Evolutionary conservation across 2,329 filamentous ascomycete genomes (phyloP).

Genomic region (Fusarium ambrosium): DNA sequence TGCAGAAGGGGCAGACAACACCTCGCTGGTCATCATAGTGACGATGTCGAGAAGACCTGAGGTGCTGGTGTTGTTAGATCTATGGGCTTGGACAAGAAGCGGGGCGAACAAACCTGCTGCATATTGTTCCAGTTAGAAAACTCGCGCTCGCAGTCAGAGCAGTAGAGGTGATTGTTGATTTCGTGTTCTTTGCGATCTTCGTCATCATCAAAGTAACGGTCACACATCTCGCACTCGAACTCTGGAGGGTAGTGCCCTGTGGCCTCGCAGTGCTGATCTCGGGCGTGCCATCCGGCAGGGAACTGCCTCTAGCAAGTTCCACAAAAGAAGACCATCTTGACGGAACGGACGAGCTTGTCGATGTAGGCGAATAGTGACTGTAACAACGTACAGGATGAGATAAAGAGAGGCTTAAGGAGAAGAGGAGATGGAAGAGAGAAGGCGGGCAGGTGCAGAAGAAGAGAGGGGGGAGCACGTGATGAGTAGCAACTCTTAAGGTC

Average conservation of each 20-base stretch:
- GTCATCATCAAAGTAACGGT: constrained; percentile 28
- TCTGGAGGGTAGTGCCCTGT: constrained; percentile 40
- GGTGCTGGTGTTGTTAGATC: constrained; percentile 9
- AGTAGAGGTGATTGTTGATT: constrained; percentile 48
- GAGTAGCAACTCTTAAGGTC: not conserved
- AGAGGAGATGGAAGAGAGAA: not conserved
- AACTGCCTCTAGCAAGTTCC: constrained; percentile 46
- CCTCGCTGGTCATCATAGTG: not conserved
- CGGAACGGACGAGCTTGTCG: not conserved
- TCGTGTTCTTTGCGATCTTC: constrained; percentile 42
- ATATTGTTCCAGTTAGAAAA: constrained; percentile 7
- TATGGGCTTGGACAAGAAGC: not conserved
- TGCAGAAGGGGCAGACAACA: constrained; percentile 69
- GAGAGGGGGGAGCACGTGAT: not conserved
- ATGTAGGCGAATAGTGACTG: not conserved
- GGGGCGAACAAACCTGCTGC: not conserved
- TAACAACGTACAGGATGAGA: not conserved
- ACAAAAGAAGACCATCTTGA: constrained; percentile 37
- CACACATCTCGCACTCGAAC: constrained; percentile 47
- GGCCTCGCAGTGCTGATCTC: constrained; percentile 44
- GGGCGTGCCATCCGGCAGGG: constrained; percentile 34
- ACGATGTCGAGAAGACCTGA: not conserved
- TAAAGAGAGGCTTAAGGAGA: not conserved
- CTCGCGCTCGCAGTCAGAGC: constrained; percentile 29
- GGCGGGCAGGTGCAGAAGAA: not conserved